Conservation (phyloP, 2,329 filamentous ascomycete genomes). For the Colletotrichum agaves region DNA sequence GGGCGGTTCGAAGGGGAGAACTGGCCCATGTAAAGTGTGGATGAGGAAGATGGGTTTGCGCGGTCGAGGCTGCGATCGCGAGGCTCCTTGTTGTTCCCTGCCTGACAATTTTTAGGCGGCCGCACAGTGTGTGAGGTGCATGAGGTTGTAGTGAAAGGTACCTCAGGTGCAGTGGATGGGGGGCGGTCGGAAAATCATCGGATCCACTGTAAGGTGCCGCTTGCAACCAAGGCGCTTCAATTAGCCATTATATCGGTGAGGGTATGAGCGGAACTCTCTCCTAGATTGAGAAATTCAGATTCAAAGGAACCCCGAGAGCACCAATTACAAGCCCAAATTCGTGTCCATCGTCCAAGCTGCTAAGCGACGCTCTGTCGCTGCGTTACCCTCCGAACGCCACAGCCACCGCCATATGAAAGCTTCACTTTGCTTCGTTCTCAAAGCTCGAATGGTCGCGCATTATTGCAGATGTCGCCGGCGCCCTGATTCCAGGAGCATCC, state of each 20-base stretch:
- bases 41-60: constrained; percentile 34
- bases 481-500: neutral
- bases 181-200: constrained; percentile 37
- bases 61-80: constrained; percentile 33
- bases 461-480: constrained; percentile 2
- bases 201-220: constrained; percentile 24
- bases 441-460: neutral
- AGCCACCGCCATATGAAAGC: neutral
- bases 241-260: neutral
- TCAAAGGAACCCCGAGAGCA: too few relatives aligned
- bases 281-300: neutral
- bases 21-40: constrained; percentile 37
- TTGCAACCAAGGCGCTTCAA: neutral
- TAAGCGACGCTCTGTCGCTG: neutral
- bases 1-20: constrained; percentile 40
- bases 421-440: too few relatives aligned
- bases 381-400: neutral
- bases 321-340: neutral
- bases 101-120: constrained; percentile 30
- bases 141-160: constrained; percentile 10
- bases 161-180: constrained; percentile 16
- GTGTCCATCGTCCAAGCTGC: neutral
- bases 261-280: too few relatives aligned
- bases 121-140: constrained; percentile 9
- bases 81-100: constrained; percentile 21